Percentiles rank a stretch among this genome's conserved stretches.
phyloP scores from a whole-genome alignment of 257 asterid genomes.

The Eucommia ulmoides region DNA sequence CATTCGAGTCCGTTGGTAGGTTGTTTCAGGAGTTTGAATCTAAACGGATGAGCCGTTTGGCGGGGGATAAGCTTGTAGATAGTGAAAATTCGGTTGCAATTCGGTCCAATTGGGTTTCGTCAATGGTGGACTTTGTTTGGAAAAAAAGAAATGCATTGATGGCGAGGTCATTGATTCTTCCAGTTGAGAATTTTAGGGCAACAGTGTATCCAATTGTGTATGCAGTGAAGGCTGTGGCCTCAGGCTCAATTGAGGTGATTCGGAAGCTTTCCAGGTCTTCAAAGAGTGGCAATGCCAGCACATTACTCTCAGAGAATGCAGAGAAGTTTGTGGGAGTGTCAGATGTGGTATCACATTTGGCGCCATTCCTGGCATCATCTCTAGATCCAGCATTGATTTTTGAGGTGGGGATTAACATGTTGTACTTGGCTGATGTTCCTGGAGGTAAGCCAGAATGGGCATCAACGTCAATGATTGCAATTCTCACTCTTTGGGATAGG shows the following conservation, averaged over 20 bases:
- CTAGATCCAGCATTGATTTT: constrained; percentile 80
- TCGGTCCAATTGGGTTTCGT: constrained; percentile 71
- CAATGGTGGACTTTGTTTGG: constrained; percentile 75
- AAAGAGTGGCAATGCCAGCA: constrained; percentile 17
- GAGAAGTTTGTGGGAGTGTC: constrained; percentile 79
- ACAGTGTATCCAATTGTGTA: constrained; percentile 64
- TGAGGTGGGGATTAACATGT: constrained; percentile 87
- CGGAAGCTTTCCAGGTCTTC: constrained; percentile 64
- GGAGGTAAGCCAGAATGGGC: constrained; percentile 99
- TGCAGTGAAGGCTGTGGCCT: constrained; percentile 72
- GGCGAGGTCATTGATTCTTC: constrained; percentile 61
- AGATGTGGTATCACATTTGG: constrained; percentile 79
- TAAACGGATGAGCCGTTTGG: constrained; percentile 80
- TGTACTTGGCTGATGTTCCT: constrained; percentile 86
- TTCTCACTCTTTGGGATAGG: constrained; percentile 91
- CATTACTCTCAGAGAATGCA: constrained; percentile 33
- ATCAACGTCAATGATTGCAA: constrained; percentile 63
- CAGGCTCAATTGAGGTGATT: constrained; percentile 63
- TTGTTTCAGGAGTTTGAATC: constrained; percentile 86
- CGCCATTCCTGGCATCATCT: constrained; percentile 73
- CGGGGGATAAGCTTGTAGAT: constrained; percentile 85
- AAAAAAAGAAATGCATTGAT: constrained; percentile 54
- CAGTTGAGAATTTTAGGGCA: constrained; percentile 72
- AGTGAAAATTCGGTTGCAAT: constrained; percentile 80
- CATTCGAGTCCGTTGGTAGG: constrained; percentile 61